Percentiles rank a stretch among this genome's conserved stretches.
Conservation (phyloP, 345 rosid genomes). For the Kernera saxatilis region DNA sequence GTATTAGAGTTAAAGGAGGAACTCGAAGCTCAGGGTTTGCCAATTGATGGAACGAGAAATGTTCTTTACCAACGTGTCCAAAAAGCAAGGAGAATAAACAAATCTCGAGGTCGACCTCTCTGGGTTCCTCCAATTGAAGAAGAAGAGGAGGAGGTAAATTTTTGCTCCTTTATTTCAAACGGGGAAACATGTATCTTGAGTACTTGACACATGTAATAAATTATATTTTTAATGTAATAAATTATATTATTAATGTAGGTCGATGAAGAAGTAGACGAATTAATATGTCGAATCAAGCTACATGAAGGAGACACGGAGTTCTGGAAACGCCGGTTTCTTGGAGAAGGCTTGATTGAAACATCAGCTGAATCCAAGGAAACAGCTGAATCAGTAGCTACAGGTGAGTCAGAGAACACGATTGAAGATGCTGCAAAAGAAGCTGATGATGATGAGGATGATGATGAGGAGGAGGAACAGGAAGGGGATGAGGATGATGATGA, state of each 20-base stretch:
- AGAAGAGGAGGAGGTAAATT: conserved; percentile 83
- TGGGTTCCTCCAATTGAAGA: conserved; percentile 99
- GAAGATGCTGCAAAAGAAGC: conserved; percentile 51
- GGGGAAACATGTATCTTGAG: not conserved
- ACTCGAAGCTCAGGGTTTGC: conserved; percentile 92
- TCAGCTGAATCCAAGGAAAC: conserved; percentile 44
- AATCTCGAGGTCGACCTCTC: conserved; percentile 94
- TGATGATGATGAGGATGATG: conserved; percentile 40
- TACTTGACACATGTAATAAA: not conserved
- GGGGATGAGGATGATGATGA: conserved; percentile 54
- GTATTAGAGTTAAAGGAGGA: conserved; percentile 93
- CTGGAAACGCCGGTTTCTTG: conserved; percentile 91
- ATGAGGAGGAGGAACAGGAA: conserved; percentile 42
- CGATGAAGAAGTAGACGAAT: conserved; percentile 79
- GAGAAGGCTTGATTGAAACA: conserved; percentile 59
- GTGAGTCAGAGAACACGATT: conserved; percentile 46
- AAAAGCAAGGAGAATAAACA: conserved; percentile 95
- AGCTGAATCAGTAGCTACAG: conserved; percentile 41
- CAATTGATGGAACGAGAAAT: conserved; percentile 94
- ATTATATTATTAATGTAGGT: conserved; percentile 38
- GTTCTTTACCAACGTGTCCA: conserved; percentile 98
- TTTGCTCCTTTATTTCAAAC: not conserved
- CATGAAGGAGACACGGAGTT: conserved; percentile 96
- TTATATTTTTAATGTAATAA: conserved; percentile 15
- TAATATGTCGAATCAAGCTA: conserved; percentile 78